Conservation (phyloP, 768 basidiomycete species). For the Pleurotus ostreatus region DNA sequence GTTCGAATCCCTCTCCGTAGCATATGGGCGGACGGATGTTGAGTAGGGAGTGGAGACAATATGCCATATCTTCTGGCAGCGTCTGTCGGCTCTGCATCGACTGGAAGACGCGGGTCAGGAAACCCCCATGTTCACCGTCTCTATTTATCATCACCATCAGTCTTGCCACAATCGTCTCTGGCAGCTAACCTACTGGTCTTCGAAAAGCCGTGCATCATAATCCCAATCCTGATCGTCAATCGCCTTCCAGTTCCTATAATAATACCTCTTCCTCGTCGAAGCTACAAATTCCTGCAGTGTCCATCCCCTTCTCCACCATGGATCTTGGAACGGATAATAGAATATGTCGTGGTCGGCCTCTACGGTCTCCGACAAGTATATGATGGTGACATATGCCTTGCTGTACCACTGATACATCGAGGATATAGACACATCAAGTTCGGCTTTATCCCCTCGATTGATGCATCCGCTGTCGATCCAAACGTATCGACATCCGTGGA, state of each 20-base stretch:
- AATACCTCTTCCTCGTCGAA: background rate
- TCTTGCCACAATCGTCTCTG: background rate
- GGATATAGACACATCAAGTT: background rate
- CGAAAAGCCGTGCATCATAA: background rate
- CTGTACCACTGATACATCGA: background rate
- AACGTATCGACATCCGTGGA: background rate
- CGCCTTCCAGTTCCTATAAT: background rate
- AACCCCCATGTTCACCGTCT: background rate
- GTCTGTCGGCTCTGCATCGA: background rate
- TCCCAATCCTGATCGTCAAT: background rate
- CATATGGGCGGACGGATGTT: background rate
- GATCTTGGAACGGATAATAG: background rate
- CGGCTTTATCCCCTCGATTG: background rate
- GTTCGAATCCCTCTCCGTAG: background rate
- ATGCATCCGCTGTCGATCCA: slow-evolving; percentile 5
- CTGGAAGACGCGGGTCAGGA: background rate
- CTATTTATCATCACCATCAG: background rate
- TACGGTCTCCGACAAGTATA: background rate
- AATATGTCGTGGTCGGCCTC: background rate
- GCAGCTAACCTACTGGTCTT: background rate
- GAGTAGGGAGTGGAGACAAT: slow-evolving; percentile 3
- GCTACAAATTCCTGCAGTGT: background rate
- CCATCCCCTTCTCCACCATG: background rate
- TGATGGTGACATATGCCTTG: background rate
- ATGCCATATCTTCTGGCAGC: slow-evolving; percentile 1